Evolutionary conservation across 2,329 filamentous ascomycete species (phyloP).

Genomic region (Scedosporium minutisporum): DNA sequence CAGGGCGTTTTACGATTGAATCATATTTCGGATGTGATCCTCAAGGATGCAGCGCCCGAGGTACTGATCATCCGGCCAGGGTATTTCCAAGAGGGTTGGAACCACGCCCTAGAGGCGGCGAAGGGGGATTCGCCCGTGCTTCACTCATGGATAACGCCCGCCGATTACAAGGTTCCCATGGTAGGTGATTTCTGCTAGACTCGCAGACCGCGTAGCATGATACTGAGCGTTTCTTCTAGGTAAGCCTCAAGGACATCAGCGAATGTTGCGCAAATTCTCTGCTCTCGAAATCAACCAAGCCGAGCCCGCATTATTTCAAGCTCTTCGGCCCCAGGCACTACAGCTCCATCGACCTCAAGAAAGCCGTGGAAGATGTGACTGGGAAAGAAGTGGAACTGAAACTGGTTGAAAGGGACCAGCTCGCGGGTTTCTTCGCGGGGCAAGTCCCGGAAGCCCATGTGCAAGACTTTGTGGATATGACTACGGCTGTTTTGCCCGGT

Average conservation of each 20-base stretch:
- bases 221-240: conserved; percentile 10
- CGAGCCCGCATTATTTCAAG: conserved; percentile 13
- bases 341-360: conserved; percentile 18
- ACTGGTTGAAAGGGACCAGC: conserved; percentile 13
- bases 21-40: conserved; percentile 14
- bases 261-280: conserved; percentile 15
- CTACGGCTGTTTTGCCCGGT: conserved; percentile 13
- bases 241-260: conserved; percentile 20
- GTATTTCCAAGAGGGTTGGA: conserved; percentile 14
- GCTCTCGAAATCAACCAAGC: conserved; percentile 9
- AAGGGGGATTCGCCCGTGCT: conserved; percentile 15
- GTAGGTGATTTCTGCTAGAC: conserved; percentile 11
- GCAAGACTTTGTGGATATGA: conserved; percentile 20
- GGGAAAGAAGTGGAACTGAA: conserved; percentile 16
- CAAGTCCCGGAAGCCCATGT: conserved; percentile 14
- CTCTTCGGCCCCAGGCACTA: conserved; percentile 20
- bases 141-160: conserved; percentile 15
- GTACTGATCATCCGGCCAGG: conserved; percentile 14
- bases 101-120: conserved; percentile 4
- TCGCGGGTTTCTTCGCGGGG: conserved; percentile 16
- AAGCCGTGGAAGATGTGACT: conserved; percentile 16
- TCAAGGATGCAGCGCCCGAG: conserved; percentile 13
- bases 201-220: not conserved
- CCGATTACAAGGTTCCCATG: conserved; percentile 22
- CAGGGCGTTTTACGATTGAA: conserved; percentile 19